These are phyloP conservation scores for Phytophthora macrochlamydospora DNA, from an alignment of 352 stramenopile genomes.

Conservation along the genomic window DNA sequence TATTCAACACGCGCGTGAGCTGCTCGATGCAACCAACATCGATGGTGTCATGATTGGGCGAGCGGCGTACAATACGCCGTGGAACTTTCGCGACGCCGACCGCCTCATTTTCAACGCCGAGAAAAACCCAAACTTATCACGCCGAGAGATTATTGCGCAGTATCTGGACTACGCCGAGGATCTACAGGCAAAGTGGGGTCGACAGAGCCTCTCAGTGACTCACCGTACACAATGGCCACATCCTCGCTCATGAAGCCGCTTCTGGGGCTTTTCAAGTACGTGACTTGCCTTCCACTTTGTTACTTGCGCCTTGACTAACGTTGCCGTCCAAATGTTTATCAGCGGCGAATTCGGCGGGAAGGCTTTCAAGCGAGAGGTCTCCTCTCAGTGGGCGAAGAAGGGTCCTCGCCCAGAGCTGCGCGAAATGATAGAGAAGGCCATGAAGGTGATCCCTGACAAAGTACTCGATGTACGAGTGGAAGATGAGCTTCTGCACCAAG, in stretches of 20 bases:
- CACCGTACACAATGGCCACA: slow-evolving; percentile 79
- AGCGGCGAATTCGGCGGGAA: slow-evolving; percentile 82
- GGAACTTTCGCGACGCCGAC: slow-evolving; percentile 89
- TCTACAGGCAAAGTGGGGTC: slow-evolving; percentile 74
- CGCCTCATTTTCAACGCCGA: slow-evolving; percentile 77
- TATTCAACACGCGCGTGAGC: slow-evolving; percentile 89
- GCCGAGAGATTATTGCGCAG: slow-evolving; percentile 79
- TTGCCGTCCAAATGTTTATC: slow-evolving; percentile 12
- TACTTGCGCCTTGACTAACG: background rate
- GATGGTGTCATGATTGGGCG: slow-evolving; percentile 92
- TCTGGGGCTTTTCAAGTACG: slow-evolving; percentile 77
- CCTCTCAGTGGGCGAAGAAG: slow-evolving; percentile 70
- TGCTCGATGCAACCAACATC: slow-evolving; percentile 82
- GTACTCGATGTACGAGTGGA: slow-evolving; percentile 74
- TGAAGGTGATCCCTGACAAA: slow-evolving; percentile 70
- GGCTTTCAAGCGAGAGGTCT: slow-evolving; percentile 81
- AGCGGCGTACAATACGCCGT: slow-evolving; percentile 89
- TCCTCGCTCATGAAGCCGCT: slow-evolving; percentile 83
- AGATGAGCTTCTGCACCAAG: slow-evolving; percentile 51
- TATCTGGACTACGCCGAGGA: slow-evolving; percentile 90
- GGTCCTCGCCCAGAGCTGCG: slow-evolving; percentile 65
- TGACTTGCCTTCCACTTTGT: slow-evolving; percentile 6
- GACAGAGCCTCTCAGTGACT: slow-evolving; percentile 42
- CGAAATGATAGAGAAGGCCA: slow-evolving; percentile 74
- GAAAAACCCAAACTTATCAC: slow-evolving; percentile 81